phyloP scores from a whole-genome alignment of 1,139 yeast species.

The Lodderomyces jiufengensis region DNA sequence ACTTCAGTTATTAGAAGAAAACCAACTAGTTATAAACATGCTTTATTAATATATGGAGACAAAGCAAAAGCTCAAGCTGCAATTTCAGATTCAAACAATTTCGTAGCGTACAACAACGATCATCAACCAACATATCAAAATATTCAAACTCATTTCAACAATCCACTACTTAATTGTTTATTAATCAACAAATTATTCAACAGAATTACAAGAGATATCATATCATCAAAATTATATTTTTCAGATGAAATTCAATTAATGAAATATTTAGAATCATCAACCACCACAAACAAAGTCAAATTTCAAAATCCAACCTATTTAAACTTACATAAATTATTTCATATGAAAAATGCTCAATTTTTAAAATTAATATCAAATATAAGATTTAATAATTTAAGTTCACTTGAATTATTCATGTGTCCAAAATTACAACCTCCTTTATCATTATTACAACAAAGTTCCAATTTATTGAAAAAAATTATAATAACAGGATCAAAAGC shows the following conservation, averaged over 20 bases:
- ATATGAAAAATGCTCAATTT: constrained; percentile 27
- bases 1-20: constrained; percentile 55
- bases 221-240: constrained; percentile 56
- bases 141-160: background rate
- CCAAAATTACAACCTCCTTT: constrained; percentile 62
- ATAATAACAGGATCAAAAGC: constrained; percentile 72
- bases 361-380: constrained; percentile 23
- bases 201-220: constrained; percentile 49
- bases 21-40: constrained; percentile 65
- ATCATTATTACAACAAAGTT: constrained; percentile 34
- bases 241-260: constrained; percentile 29
- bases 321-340: constrained; percentile 36
- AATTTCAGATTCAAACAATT: too few species aligned
- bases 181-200: constrained; percentile 68
- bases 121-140: too few species aligned
- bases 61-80: constrained; percentile 46
- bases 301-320: constrained; percentile 26
- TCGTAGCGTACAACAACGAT: too few species aligned
- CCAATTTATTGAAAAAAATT: constrained; percentile 48
- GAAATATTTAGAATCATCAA: constrained; percentile 32
- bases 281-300: constrained; percentile 1
- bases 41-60: constrained; percentile 47
- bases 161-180: constrained; percentile 47
- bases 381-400: constrained; percentile 47
- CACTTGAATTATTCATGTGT: constrained; percentile 83